Evolutionary conservation across 176 grass and related monocot genomes (phyloP).

Genomic region (Coix lacrymajobi): DNA sequence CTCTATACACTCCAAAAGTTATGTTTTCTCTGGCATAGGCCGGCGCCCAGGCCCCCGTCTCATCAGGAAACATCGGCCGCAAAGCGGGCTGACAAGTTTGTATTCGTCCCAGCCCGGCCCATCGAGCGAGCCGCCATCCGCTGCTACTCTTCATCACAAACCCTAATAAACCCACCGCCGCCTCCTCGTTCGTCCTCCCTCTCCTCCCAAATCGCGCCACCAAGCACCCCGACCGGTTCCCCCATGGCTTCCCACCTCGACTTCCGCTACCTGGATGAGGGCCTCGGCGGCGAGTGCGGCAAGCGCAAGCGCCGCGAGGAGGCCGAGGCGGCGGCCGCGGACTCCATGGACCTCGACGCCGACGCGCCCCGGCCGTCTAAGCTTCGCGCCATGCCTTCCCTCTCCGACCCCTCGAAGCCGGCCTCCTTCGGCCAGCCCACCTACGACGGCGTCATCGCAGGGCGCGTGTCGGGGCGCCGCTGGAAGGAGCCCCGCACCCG

Average conservation of each 20-base stretch:
- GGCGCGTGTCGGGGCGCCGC: conserved; percentile 66
- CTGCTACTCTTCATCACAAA: not conserved
- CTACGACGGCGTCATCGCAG: conserved; percentile 86
- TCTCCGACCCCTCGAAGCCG: conserved; percentile 72
- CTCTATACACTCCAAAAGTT: not conserved
- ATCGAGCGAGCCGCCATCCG: not conserved
- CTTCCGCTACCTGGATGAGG: conserved; percentile 92
- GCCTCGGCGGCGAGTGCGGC: conserved; percentile 73
- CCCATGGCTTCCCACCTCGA: conserved; percentile 83
- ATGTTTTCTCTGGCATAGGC: not conserved
- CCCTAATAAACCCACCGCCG: conserved; percentile 48
- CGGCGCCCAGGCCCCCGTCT: not conserved
- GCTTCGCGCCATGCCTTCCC: conserved; percentile 59
- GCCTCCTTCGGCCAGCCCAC: conserved; percentile 69
- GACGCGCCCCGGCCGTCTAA: conserved; percentile 49
- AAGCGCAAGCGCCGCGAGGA: conserved; percentile 67
- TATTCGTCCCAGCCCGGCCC: not conserved
- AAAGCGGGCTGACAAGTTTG: not conserved
- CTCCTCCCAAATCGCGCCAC: not conserved
- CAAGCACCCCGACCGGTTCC: not conserved
- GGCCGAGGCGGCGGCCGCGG: not conserved
- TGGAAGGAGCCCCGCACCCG: conserved; percentile 83
- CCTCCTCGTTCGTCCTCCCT: not conserved
- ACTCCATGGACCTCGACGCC: conserved; percentile 68
- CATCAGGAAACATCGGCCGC: not conserved